These are phyloP conservation scores for Mucuna pruriens DNA, from an alignment of 306 rosid species.

Conservation along the genomic window DNA sequence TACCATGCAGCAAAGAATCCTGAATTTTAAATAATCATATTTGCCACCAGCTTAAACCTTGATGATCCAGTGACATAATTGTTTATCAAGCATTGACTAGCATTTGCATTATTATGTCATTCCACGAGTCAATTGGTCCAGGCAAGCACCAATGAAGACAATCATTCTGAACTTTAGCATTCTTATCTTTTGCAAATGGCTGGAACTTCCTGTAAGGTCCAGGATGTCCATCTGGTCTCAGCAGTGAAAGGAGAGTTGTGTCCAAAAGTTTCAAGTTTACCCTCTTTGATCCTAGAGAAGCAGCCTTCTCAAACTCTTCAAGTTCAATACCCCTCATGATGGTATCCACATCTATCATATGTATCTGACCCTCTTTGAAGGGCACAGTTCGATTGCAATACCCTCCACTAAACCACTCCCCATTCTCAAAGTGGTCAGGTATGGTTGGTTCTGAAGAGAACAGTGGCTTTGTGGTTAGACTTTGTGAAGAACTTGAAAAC, in stretches of 20 bases:
- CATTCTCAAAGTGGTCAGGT: conserved; percentile 92
- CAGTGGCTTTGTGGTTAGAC: conserved; percentile 54
- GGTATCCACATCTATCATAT: conserved; percentile 53
- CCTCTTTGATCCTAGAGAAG: conserved; percentile 25
- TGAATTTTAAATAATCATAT: not conserved
- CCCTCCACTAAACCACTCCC: conserved; percentile 96
- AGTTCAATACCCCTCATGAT: conserved; percentile 69
- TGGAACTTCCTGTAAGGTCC: conserved; percentile 86
- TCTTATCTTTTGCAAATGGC: conserved; percentile 65
- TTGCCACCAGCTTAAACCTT: conserved; percentile 5
- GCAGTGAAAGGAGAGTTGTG: conserved; percentile 65
- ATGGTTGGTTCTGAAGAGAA: conserved; percentile 76
- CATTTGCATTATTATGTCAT: conserved; percentile 79
- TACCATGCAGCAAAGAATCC: conserved; percentile 10
- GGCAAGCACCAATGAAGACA: conserved; percentile 77
- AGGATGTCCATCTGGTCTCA: conserved; percentile 95
- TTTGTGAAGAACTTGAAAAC: conserved; percentile 54
- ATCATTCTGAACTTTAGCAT: conserved; percentile 52
- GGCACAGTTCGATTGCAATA: conserved; percentile 82
- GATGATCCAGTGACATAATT: not conserved
- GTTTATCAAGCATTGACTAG: conserved; percentile 43
- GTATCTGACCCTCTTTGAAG: conserved; percentile 66
- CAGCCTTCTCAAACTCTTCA: conserved; percentile 65
- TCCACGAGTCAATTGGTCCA: conserved; percentile 96
- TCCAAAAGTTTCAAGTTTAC: conserved; percentile 63